These are phyloP conservation scores for Hyaloscypha variabilis DNA, from an alignment of 495 filamentous ascomycete genomes.

Conservation along the genomic window DNA sequence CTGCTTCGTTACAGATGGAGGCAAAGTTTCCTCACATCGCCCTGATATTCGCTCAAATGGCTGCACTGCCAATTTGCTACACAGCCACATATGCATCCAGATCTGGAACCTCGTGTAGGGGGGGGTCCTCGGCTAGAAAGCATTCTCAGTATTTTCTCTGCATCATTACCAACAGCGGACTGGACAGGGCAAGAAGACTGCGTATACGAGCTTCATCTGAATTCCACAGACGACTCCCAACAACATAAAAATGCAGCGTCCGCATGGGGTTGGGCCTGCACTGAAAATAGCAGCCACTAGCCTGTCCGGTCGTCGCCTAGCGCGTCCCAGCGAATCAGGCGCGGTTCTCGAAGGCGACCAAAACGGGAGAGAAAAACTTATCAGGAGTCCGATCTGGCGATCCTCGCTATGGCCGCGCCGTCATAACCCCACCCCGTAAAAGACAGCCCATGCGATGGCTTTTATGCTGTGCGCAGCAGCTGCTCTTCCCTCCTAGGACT, in stretches of 20 bases:
- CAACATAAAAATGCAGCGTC: background rate
- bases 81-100: background rate
- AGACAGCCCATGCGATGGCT: constrained; percentile 12
- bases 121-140: background rate
- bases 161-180: background rate
- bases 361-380: background rate
- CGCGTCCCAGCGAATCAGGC: background rate
- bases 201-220: background rate
- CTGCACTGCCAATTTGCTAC: background rate
- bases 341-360: background rate
- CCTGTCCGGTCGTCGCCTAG: background rate
- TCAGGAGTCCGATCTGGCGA: constrained; percentile 1
- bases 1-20: background rate
- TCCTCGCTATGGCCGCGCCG: constrained; percentile 4
- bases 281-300: constrained; percentile 1
- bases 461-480: constrained; percentile 10
- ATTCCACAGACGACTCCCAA: background rate
- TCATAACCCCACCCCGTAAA: background rate
- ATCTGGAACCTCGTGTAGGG: background rate
- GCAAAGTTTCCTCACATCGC: background rate
- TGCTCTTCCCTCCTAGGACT: background rate
- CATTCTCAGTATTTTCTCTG: background rate
- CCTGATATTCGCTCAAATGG: background rate
- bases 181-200: background rate
- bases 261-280: background rate